A percentile compares a stretch with the other conserved stretches of the same genome.
phyloP scores from a whole-genome alignment of 2,329 filamentous ascomycete genomes.

The Ophiocordyceps australis region DNA sequence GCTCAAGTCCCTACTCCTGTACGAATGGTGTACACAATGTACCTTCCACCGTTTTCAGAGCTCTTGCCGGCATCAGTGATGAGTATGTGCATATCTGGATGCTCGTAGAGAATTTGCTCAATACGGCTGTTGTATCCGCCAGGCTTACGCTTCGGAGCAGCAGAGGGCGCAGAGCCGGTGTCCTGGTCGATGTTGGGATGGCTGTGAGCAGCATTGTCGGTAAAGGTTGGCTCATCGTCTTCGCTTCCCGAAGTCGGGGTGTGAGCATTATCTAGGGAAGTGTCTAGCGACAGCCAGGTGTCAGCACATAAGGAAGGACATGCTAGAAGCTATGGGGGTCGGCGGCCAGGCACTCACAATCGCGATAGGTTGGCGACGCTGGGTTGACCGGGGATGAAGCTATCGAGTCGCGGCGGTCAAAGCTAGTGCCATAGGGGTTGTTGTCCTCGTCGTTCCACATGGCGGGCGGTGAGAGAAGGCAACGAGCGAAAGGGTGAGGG shows the following conservation, averaged over 20 bases:
- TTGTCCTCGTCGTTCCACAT: conserved; percentile 99
- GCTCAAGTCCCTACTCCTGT: conserved; percentile 52
- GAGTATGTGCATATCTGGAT: conserved; percentile 72
- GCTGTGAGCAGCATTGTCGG: conserved; percentile 7
- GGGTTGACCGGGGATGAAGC: conserved; percentile 49
- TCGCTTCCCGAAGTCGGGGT: conserved; percentile 56
- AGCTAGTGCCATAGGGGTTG: conserved; percentile 85
- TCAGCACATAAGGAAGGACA: background rate
- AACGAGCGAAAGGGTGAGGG: too few relatives aligned
- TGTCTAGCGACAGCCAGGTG: conserved; percentile 9
- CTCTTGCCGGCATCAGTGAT: conserved; percentile 96
- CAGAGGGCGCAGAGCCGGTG: conserved; percentile 26
- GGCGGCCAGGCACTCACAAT: conserved; percentile 28
- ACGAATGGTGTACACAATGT: conserved; percentile 92
- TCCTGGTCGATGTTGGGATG: conserved; percentile 15
- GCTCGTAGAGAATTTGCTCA: conserved; percentile 93
- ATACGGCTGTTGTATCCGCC: conserved; percentile 89
- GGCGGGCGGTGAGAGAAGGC: too few relatives aligned
- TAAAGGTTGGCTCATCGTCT: conserved; percentile 34
- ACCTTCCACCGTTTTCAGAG: conserved; percentile 74
- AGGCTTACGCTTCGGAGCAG: conserved; percentile 47
- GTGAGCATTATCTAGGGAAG: conserved; percentile 42
- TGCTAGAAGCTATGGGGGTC: background rate
- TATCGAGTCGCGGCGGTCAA: conserved; percentile 71
- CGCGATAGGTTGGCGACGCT: conserved; percentile 37